Percentiles rank a stretch among this genome's conserved stretches.
Conservation (phyloP, 2,329 filamentous ascomycete species). For the Graphilbum sp. region DNA sequence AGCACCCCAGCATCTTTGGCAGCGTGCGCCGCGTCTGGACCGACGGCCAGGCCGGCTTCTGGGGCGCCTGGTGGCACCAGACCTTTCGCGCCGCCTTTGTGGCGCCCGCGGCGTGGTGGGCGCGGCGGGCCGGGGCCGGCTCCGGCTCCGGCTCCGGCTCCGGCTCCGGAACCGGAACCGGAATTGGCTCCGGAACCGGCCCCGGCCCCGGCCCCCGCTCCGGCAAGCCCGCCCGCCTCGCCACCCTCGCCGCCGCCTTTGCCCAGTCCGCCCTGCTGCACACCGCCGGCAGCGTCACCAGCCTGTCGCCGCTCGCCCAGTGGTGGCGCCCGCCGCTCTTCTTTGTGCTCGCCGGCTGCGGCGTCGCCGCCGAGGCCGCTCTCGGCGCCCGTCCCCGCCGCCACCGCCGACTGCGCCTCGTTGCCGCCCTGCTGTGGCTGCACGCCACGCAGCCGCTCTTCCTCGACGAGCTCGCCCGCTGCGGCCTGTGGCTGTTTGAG, state of each 20-base stretch:
- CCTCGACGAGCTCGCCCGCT: slow-evolving; percentile 58
- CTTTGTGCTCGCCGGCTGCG: slow-evolving; percentile 54
- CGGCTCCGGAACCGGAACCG: no score
- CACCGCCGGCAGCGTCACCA: slow-evolving; percentile 49
- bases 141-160: no score
- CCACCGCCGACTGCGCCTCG: slow-evolving; percentile 40
- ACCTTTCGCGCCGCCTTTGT: slow-evolving; percentile 62
- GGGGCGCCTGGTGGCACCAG: slow-evolving; percentile 86
- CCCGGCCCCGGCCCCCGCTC: no score
- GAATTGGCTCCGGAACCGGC: no score
- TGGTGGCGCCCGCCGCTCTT: slow-evolving; percentile 46
- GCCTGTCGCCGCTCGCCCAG: slow-evolving; percentile 32
- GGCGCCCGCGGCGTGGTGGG: slow-evolving; percentile 35
- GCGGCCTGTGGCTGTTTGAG: slow-evolving; percentile 67
- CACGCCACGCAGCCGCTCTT: slow-evolving; percentile 47
- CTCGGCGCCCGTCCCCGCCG: no score
- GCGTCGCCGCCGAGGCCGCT: slow-evolving; percentile 49
- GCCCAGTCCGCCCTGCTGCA: slow-evolving; percentile 53
- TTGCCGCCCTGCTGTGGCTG: slow-evolving; percentile 51
- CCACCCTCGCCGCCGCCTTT: slow-evolving; percentile 32
- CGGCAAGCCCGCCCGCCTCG: no score
- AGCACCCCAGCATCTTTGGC: slow-evolving; percentile 39
- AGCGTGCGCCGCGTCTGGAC: slow-evolving; percentile 39
- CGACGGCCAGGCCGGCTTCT: slow-evolving; percentile 61
- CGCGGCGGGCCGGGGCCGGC: slow-evolving; percentile 13